phyloP scores from a whole-genome alignment of 371 early-diverging fungal genomes.

The Entomophthora muscae region DNA sequence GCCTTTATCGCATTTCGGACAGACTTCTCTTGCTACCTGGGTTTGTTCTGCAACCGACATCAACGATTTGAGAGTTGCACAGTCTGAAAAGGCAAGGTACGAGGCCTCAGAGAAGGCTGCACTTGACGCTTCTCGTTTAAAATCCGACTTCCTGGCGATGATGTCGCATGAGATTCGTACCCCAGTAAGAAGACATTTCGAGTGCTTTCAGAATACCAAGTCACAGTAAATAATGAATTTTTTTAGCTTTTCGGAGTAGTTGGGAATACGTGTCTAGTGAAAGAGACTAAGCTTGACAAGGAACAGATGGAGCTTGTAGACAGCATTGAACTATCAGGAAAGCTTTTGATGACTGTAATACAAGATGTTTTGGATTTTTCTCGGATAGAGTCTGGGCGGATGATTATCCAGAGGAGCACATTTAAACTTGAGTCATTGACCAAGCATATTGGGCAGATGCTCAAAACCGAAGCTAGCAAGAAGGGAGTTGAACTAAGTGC shows the following conservation, averaged over 20 bases:
- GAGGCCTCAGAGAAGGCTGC: conserved; percentile 1
- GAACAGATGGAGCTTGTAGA: conserved; percentile 7
- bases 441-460: not conserved
- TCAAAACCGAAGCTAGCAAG: not conserved
- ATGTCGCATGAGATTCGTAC: conserved; percentile 10
- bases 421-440: not conserved
- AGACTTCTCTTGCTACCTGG: not conserved
- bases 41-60: not conserved
- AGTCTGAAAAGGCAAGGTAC: not conserved
- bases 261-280: conserved; percentile 6
- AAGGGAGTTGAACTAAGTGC: not conserved
- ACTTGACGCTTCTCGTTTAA: not conserved
- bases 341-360: conserved; percentile 6
- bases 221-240: too few relatives aligned
- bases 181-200: conserved; percentile 3
- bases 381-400: not conserved
- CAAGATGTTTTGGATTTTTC: conserved; percentile 8
- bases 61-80: not conserved
- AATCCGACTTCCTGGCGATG: conserved; percentile 8
- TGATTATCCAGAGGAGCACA: not conserved
- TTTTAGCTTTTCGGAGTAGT: conserved; percentile 7
- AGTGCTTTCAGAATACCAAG: too few relatives aligned
- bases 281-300: not conserved
- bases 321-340: conserved; percentile 2
- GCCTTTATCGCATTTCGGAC: not conserved